Base-by-base conservation (phyloP, 1,284 basidiomycete genomes). In the Ceratobasidium sp. region DNA sequence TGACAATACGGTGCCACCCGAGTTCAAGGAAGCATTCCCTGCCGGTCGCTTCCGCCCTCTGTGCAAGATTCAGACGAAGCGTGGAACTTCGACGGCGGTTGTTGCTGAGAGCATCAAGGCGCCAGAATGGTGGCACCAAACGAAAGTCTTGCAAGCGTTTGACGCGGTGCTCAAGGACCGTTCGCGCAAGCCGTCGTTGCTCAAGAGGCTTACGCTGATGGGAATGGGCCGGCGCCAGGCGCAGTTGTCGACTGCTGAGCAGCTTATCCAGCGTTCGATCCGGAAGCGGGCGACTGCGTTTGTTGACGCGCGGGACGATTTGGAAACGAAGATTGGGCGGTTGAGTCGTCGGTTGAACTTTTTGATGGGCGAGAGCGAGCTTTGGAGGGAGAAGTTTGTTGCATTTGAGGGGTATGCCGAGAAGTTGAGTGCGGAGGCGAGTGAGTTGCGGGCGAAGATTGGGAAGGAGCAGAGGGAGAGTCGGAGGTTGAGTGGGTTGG, bases 11-110 rank as follows among this genome's bases (percentile, higher is more conserved):
- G 87, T 94, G 38, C 91, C 92, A 14, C 91, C 91, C 75, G 96
- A 98, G 81, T 94, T 97, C 84, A 95, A 96, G 79, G 94, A 98
- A 79, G 94, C 96, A 1, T 98, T 97, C 83, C 95, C 96, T 2
- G 93, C 91, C 1, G 95, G 95, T 58, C 87, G 92, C 61, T 94
- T 95, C 84, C 84, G 90, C 55, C 91, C 91, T 13, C 87, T 91
- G 49, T 95, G 91, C 84, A 93, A 91, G 80, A 94, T 92, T 73
- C 91, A 91, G 80, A 91, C 90, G 38, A 94, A 92, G 82, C 86
- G 90, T 66, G 91, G 89, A 38, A 90, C 88, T 0, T 89, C 91
- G 21, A 74, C 75, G 6, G 73, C 77, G 2, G 73, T 77, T 41
- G 91, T 93, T 28, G 92, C 92, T 2, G 93, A 94, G 79, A 91